phyloP scores from a whole-genome alignment of 108 stramenopile genomes.

The Parietichytrium sp. region DNA sequence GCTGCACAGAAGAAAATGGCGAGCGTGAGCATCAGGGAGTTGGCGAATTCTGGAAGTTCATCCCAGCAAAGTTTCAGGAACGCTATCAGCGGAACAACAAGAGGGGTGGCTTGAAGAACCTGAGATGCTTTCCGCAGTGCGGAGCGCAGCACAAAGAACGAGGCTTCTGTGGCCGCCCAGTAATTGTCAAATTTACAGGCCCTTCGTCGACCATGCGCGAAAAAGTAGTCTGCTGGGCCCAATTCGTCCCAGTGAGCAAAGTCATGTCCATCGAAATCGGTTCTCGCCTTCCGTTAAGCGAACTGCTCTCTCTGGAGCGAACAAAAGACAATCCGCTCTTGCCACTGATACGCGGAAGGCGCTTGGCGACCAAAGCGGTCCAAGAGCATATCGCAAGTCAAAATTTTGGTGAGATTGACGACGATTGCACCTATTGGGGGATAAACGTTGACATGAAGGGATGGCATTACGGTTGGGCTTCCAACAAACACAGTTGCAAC shows the following conservation, averaged over 20 bases:
- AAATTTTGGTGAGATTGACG: neutral
- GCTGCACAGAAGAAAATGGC: too few relatives aligned
- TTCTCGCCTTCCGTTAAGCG: neutral
- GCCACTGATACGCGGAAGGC: slow-evolving; percentile 15
- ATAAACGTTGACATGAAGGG: slow-evolving; percentile 27
- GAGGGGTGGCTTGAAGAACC: slow-evolving; percentile 27
- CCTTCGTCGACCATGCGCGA: neutral
- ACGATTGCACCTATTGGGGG: neutral
- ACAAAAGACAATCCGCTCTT: neutral
- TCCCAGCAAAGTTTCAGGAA: neutral
- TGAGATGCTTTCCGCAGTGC: slow-evolving; percentile 9
- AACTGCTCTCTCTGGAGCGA: neutral
- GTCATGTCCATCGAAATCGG: neutral
- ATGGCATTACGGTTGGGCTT: slow-evolving; percentile 38
- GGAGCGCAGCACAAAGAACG: neutral
- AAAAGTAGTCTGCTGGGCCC: slow-evolving; percentile 34
- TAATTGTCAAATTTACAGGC: neutral
- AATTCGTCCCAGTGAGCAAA: neutral
- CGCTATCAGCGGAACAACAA: slow-evolving; percentile 36
- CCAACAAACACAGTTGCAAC: slow-evolving; percentile 35
- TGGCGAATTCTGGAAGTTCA: too few relatives aligned
- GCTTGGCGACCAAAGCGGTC: neutral
- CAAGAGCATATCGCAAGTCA: neutral
- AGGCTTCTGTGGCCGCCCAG: slow-evolving; percentile 22
- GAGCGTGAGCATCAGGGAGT: too few relatives aligned